These are phyloP conservation scores for Tuber indicum DNA, from an alignment of 495 filamentous ascomycete genomes.

Conservation along the genomic window DNA sequence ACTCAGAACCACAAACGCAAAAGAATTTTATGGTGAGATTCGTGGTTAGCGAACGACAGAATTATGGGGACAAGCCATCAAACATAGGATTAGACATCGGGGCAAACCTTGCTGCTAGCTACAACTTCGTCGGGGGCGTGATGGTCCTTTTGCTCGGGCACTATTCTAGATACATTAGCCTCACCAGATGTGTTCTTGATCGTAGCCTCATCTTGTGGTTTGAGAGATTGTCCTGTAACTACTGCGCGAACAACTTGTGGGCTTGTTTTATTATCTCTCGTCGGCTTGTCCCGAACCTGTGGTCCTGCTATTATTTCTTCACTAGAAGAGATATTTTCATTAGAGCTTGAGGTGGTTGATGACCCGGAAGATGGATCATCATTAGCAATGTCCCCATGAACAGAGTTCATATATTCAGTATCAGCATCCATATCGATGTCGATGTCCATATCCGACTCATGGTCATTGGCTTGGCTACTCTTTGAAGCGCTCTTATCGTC, in stretches of 20 bases:
- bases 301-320: neutral
- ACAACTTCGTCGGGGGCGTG: slow-evolving; percentile 18
- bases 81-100: slow-evolving; percentile 7
- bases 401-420: slow-evolving; percentile 1
- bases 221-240: slow-evolving; percentile 2
- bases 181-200: slow-evolving; percentile 9
- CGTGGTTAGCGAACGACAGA: neutral
- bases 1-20: neutral
- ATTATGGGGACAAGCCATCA: neutral
- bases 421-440: slow-evolving; percentile 4
- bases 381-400: neutral
- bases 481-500: neutral
- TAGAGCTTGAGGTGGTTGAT: slow-evolving; percentile 1
- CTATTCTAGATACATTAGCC: slow-evolving; percentile 31
- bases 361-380: slow-evolving; percentile 3
- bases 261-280: neutral
- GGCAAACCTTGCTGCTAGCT: slow-evolving; percentile 34
- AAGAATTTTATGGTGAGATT: slow-evolving; percentile 5
- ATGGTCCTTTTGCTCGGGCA: slow-evolving; percentile 28
- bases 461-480: neutral
- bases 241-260: neutral
- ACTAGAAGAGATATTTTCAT: neutral
- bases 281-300: neutral
- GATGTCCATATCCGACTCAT: slow-evolving; percentile 3
- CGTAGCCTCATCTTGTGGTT: neutral